Base-by-base conservation (phyloP, 2,329 filamentous ascomycete species). In the Onygenales sp. region DNA sequence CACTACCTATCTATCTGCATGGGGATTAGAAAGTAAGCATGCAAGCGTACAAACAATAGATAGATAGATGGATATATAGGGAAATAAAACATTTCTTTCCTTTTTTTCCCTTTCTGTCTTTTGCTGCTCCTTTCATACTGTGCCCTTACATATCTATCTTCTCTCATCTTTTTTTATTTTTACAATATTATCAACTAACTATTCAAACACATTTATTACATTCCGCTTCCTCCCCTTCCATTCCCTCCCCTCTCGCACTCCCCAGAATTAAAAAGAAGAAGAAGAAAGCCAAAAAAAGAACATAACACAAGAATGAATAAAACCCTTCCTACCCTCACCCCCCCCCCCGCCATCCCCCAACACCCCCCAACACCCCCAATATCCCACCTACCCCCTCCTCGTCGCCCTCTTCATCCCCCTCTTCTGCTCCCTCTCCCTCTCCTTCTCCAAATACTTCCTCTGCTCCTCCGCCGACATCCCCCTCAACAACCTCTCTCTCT, bases 391-490 rank as follows among this genome's bases (percentile, higher is more conserved):
- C 54, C 64, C 77, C 64, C 75, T 78, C 61, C 77, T 73, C 32
- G 78, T 80, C 69, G 77, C 75, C 73, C 77, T 84, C 78, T 86
- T 87, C 71, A 79, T 75, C 53, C 73, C 75, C 69, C 79, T 84
- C 66, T 73, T 77, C 60, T 75, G 69, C 71, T 86, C 85, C 79
- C 85, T 88, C 67, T 89, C 85, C 62, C 79, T 82, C 77, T 92
- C 87, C 71, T 83, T 86, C 62, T 91, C 87, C 53, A 92, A 78
- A 68, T 84, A 92, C 74, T 89, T 90, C 77, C 88, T 87, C 78
- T 92, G 88, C 56, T 87, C 86, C 71, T 91, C 89, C 53, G 88
- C 87, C 63, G 85, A 86, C 64, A 92, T 79, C 10, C 79, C 79
- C 64, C 84, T 86, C 59, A 93, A 78, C 67, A 91, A 84, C 61